Base-by-base conservation (phyloP, 768 basidiomycete species). In the Xerocomus brunneocitrinus region DNA sequence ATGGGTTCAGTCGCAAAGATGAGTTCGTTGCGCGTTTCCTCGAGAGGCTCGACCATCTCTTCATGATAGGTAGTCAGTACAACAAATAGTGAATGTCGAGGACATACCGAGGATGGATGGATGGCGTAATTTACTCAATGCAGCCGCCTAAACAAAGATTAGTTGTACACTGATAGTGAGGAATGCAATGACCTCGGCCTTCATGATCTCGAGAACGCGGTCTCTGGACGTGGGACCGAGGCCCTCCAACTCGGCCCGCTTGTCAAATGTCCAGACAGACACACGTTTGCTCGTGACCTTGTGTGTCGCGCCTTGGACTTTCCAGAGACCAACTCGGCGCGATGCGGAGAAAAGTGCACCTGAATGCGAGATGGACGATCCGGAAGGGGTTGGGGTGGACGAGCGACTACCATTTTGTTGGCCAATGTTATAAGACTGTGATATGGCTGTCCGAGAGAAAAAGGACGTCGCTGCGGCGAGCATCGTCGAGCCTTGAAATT, bases 21-120 rank as follows among this genome's bases (percentile, higher is more conserved):
- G 38, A 98, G 76, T 61, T 95, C 90, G 35, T 75, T 87, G 52
- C 95, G 77, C 0, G 94, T 89, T 70, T 99, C 95, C 66, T 98
- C 94, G 43, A 97, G 73, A 25, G 97, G 95, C 71, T 99, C 97
- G 28, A 95, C 94, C 86, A 98, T 91, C 74, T 98, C 95, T 92
- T 69, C 36, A 30, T 12, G 43, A 32, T 10, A 34, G 35, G 19
- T 10, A 19, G 57, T 51, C 27, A 53, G 53, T 52, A 43, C 58
- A 52, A 35, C 36, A 19, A 28, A 41, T 2, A n/a, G 38, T 7
- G 13, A n/a, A 16, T 34, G 28, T 12, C 14, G 36, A 44, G 30
- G 27, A 56, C 73, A 52, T 63, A 91, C 90, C 91, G 53, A 99
- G 78, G 47, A 99, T 84, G 56, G 89, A 95, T 4, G 97, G 97